phyloP scores from a whole-genome alignment of 2,329 filamentous ascomycete species.

The Eutypa lata region DNA sequence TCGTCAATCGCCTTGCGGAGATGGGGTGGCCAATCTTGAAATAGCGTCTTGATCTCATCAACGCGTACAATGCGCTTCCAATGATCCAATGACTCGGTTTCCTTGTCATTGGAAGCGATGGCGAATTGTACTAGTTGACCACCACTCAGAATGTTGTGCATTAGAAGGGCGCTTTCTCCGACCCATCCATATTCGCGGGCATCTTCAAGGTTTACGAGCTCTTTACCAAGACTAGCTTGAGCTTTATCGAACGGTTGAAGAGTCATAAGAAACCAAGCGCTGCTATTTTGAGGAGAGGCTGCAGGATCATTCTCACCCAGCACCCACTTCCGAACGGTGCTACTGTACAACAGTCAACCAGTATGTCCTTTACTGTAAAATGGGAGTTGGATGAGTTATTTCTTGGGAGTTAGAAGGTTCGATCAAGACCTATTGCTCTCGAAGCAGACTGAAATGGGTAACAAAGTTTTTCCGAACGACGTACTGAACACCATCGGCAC shows the following conservation, averaged over 20 bases:
- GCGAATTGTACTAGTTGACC: slow-evolving; percentile 19
- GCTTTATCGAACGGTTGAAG: slow-evolving; percentile 17
- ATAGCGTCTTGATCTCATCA: slow-evolving; percentile 4
- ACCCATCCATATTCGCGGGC: slow-evolving; percentile 22
- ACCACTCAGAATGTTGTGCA: slow-evolving; percentile 17
- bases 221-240: slow-evolving; percentile 13
- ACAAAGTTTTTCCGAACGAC: slow-evolving; percentile 33
- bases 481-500: slow-evolving; percentile 37
- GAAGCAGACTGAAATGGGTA: too few species aligned
- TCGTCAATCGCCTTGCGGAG: too few species aligned
- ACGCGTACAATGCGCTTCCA: slow-evolving; percentile 15
- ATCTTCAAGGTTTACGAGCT: slow-evolving; percentile 11
- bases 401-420: too few species aligned
- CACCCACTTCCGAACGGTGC: slow-evolving; percentile 32
- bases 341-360: too few species aligned
- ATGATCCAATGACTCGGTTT: slow-evolving; percentile 5
- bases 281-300: slow-evolving; percentile 14
- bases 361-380: too few species aligned
- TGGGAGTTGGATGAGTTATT: too few species aligned
- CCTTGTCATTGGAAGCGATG: slow-evolving; percentile 9
- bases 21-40: slow-evolving; percentile 4
- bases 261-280: slow-evolving; percentile 19
- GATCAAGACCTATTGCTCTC: too few species aligned
- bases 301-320: slow-evolving; percentile 22
- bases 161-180: slow-evolving; percentile 8